Base-by-base conservation (phyloP, 148 eudicot species). In the Amaranthus cruentus region DNA sequence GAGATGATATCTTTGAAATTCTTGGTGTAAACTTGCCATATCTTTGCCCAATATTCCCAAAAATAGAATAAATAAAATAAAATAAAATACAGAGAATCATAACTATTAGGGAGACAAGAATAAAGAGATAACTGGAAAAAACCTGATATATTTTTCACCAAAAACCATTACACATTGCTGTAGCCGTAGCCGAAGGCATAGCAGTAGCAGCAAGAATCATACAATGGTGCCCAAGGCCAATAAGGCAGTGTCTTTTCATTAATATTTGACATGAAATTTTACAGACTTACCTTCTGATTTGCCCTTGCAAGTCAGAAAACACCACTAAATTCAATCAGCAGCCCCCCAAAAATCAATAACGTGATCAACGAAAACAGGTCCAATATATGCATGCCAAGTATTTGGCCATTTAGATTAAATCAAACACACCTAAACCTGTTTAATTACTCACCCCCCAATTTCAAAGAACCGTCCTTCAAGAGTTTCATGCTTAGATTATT, bases 401-500 rank as follows among this genome's bases (percentile, higher is more conserved):
- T 64, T 68, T 70, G 73, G 77, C 47, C 52, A 68, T 75, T 72
- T 66, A 71, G 58, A 52, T 74, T 68, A 73, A 73, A 64, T 15
- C 62, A 78, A 77, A 71, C 54, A 68, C 67, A 71, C 60, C 74
- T 75, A 72, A 68, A 76, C 47, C 76, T 70, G 53, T 65, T 72
- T 28, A 28, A 80, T 86, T 59, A 85, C 81, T 86, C 91, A 38
- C 70, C 75, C 61, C 92, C 95, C 78, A 84, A 79, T 78, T 90
- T 91, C 55, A 92, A 69, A 72, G 96, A 93, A 62, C 96, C 96
- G 58, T 93, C 98, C 79, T 93, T 93, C 87, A 93, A 86, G 68
- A 93, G 82, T 84, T 91, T 91, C 75, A 86, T 79, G 81, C 98
- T 93, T 57, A 93, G 80, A 68, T 87, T 91, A 84, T 93, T 93